Base-by-base conservation (phyloP, 2,329 filamentous ascomycete genomes). In the Sarocladium strictum region DNA sequence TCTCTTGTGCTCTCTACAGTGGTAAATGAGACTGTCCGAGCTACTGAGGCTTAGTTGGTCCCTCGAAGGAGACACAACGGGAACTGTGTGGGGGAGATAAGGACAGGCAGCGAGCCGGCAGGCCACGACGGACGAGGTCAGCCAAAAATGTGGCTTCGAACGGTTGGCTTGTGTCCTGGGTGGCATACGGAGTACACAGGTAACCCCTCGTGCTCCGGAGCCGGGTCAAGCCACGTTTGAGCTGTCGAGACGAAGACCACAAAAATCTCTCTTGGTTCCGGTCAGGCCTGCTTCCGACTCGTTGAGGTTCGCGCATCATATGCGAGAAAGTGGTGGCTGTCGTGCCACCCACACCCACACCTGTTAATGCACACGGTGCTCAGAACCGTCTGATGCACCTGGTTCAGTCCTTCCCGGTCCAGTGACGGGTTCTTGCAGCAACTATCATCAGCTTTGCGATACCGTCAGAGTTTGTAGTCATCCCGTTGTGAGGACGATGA, bases 51-150 rank as follows among this genome's bases (percentile, higher is more conserved):
- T 5, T n/a, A 15, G n/a, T 38, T 38, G n/a, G 35, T 15, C 35
- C 17, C 26, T 17, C 10, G 23, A 27, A 9, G 15, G 7, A 35
- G 12, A 33, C 47, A 11, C 47, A 27, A 21, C 27, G 21, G 43
- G 47, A 51, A 19, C 27, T n/a, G 47, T 51, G 47, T 35, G 47
- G 47, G 47, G 47, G 47, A 51, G 47, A 51, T 51, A 51, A 51
- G 47, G 27, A 51, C 4, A 29, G 21, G 10, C 17, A 43, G 17
- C 43, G 29, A n/a, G 26, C 43, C 14, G 23, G 43, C 17, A 49
- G 24, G 21, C 3, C 14, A 12, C 17, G 40, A n/a, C 12, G 35
- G 5, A 15, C 35, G 6, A 15, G 9, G 17, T 15, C 12, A 38
- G 35, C 35, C 35, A 19, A n/a, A 15, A 38, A 38, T 15, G 35